These are phyloP conservation scores for Kwoniella europaea DNA, from an alignment of 768 basidiomycete species.

Conservation along the genomic window DNA sequence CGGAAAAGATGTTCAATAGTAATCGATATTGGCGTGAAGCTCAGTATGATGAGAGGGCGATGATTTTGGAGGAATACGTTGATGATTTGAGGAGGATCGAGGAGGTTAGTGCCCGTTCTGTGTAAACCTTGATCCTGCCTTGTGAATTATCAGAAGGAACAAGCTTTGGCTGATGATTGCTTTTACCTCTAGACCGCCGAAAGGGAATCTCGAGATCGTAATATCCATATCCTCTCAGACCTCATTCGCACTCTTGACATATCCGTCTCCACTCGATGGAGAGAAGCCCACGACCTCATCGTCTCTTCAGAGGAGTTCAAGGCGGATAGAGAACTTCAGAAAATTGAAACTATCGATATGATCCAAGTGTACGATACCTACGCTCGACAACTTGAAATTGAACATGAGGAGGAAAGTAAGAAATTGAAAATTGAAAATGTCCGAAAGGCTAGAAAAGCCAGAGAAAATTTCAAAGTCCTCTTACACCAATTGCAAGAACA, in stretches of 20 bases:
- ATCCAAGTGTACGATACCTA: constrained; percentile 93
- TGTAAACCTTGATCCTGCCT: no score
- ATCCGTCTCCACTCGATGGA: constrained; percentile 93
- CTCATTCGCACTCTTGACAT: constrained; percentile 87
- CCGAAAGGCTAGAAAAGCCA: constrained; percentile 81
- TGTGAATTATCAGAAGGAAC: neutral
- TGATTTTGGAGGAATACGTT: constrained; percentile 92
- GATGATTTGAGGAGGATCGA: constrained; percentile 82
- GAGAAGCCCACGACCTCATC: constrained; percentile 77
- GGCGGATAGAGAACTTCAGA: constrained; percentile 74
- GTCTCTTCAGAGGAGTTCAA: constrained; percentile 79
- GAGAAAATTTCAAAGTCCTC: constrained; percentile 86
- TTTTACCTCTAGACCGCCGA: constrained; percentile 35
- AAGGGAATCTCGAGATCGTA: constrained; percentile 61
- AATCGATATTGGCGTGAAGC: constrained; percentile 85
- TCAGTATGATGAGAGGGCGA: constrained; percentile 79
- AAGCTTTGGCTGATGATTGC: neutral
- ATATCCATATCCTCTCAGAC: constrained; percentile 78
- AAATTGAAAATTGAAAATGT: constrained; percentile 80
- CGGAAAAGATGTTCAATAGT: constrained; percentile 80
- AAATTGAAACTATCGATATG: constrained; percentile 87
- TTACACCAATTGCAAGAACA: constrained; percentile 70
- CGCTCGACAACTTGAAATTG: constrained; percentile 82
- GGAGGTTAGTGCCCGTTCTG: constrained; percentile 66
- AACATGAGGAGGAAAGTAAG: constrained; percentile 85